A percentile compares a stretch with the other conserved stretches of the same genome.
phyloP scores from a whole-genome alignment of 495 filamentous ascomycete species.

The Penicillium roqueforti region DNA sequence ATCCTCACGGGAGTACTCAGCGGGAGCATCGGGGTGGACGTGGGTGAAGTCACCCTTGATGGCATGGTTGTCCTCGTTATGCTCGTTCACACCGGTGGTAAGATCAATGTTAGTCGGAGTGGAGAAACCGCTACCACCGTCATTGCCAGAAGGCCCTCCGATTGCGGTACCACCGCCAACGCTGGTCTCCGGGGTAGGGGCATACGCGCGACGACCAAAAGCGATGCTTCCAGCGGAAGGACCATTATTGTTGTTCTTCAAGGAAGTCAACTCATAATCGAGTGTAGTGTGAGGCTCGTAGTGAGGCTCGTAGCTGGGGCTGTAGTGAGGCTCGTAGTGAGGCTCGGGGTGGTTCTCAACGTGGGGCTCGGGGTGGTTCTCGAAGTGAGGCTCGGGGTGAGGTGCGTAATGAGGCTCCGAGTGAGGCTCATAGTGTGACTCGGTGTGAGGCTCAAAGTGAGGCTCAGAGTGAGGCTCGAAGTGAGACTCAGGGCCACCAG shows the following conservation, averaged over 20 bases:
- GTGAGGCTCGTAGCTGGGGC: neutral
- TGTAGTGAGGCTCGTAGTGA: neutral
- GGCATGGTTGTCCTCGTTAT: slow-evolving; percentile 28
- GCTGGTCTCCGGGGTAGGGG: slow-evolving; percentile 9
- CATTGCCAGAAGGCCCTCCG: slow-evolving; percentile 23
- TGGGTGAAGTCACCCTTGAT: slow-evolving; percentile 22
- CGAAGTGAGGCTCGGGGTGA: neutral
- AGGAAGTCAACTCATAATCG: neutral
- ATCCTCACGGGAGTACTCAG: neutral
- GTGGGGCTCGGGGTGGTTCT: neutral
- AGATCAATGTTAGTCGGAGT: slow-evolving; percentile 10
- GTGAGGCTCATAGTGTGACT: neutral
- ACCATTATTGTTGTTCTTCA: neutral
- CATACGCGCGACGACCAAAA: slow-evolving; percentile 17
- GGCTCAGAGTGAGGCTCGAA: slow-evolving; percentile 2
- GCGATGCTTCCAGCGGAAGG: neutral
- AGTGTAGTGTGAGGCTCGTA: neutral
- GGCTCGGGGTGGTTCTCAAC: neutral
- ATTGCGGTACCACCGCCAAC: slow-evolving; percentile 12
- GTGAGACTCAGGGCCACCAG: neutral
- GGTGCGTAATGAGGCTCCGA: neutral
- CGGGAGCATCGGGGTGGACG: slow-evolving; percentile 6
- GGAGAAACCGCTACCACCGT: slow-evolving; percentile 16
- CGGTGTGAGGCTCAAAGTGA: neutral
- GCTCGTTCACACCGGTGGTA: slow-evolving; percentile 21